Percentiles rank a stretch among this genome's conserved stretches.
These are phyloP conservation scores for Torulaspora maleeae DNA, from an alignment of 805 yeast genomes.

Conservation along the genomic window DNA sequence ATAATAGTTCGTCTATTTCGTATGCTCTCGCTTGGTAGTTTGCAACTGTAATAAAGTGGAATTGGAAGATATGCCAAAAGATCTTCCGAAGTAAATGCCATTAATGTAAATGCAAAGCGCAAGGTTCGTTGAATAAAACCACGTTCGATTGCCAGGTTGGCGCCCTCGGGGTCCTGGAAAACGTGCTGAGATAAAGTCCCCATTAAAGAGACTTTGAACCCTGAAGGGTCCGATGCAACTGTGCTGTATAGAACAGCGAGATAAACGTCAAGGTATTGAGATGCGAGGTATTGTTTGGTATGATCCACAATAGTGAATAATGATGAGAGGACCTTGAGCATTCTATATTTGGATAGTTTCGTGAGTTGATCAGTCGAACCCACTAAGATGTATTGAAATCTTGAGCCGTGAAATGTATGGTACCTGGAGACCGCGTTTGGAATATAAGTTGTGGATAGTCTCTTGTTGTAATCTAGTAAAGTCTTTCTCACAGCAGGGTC, in stretches of 20 bases:
- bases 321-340: slow-evolving; percentile 22
- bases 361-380: slow-evolving; percentile 22
- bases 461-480: slow-evolving; percentile 24
- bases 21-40: slow-evolving; percentile 28
- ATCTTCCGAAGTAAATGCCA: slow-evolving; percentile 30
- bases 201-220: slow-evolving; percentile 26
- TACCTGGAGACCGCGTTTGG: slow-evolving; percentile 15
- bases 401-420: slow-evolving; percentile 38
- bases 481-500: slow-evolving; percentile 15
- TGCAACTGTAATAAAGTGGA: slow-evolving; percentile 24
- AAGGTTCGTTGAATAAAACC: slow-evolving; percentile 31
- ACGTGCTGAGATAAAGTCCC: slow-evolving; percentile 30
- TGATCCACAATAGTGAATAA: slow-evolving; percentile 37
- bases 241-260: slow-evolving; percentile 43
- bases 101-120: slow-evolving; percentile 28
- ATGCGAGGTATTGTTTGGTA: slow-evolving; percentile 48
- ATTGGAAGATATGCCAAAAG: slow-evolving; percentile 23
- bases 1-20: slow-evolving; percentile 31
- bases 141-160: slow-evolving; percentile 26
- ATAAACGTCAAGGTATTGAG: slow-evolving; percentile 77
- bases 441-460: slow-evolving; percentile 17
- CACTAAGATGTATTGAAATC: slow-evolving; percentile 39
- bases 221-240: slow-evolving; percentile 26
- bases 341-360: slow-evolving; percentile 16
- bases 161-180: slow-evolving; percentile 29